Base-by-base conservation (phyloP, 345 rosid genomes). In the Erucastrum elatum region DNA sequence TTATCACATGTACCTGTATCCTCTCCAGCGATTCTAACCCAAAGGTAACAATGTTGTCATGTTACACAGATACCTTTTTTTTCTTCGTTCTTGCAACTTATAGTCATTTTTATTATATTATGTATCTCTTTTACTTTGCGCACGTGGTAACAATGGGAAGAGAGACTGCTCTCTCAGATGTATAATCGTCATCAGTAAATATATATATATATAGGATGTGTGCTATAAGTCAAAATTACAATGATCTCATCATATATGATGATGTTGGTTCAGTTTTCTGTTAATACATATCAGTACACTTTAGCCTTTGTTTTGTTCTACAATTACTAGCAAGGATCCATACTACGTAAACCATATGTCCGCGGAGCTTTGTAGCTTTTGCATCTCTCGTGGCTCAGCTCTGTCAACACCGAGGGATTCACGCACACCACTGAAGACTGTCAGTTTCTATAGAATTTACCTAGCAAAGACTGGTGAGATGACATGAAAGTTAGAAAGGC, bases 1-100 rank as follows among this genome's bases (percentile, higher is more conserved):
- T 94, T 44, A 44, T 88, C 63, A 85, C 93, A 44, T 88, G 94
- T 59, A 86, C 76, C 66, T 93, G 90, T 82, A 77, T 77, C 81
- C 88, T 95, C 84, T 90, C 59, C 26, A 53, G 26, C 9, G 59
- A 53, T 16, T 15, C 9, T 53, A 53, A 53, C 26, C 25, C 16
- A 15, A 1, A 16, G 56, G 56, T 49, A 49, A 37, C 53, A 21
- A 21, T 21, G 21, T 21, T 21, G 21, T 21, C 21, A 21, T 21
- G 21, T 21, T 21, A 21, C 21, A 21, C 21, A 21, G 21, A 21
- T 21, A 21, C 21, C 21, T 21, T 21, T 21, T 21, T 21, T 21
- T 21, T 21, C 21, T 21, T 21, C 21, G 21, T 21, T 21, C 21
- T 21, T 21, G 21, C 21, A 21, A 21, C 21, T 21, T 21, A 21